These are phyloP conservation scores for Tuber umbilicatum DNA, from an alignment of 495 filamentous ascomycete genomes.

Conservation along the genomic window DNA sequence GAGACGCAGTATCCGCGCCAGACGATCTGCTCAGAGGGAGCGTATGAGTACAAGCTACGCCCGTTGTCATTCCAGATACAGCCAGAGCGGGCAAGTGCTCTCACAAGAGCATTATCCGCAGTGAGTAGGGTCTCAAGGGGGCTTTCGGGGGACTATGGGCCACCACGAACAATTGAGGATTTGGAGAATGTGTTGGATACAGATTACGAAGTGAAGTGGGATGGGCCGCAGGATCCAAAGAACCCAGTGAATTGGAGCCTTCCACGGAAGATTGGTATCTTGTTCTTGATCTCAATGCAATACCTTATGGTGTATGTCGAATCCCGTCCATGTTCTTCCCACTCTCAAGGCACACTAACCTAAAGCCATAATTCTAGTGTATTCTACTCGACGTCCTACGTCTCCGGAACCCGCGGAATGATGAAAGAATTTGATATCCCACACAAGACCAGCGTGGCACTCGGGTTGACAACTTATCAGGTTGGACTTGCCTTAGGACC, in stretches of 20 bases:
- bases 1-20: background rate
- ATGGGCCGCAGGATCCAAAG: conserved; percentile 54
- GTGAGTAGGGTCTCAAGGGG: background rate
- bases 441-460: conserved; percentile 54
- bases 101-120: background rate
- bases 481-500: conserved; percentile 66
- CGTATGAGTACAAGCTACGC: background rate
- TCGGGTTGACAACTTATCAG: conserved; percentile 75
- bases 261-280: conserved; percentile 57
- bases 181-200: conserved; percentile 28
- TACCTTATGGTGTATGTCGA: conserved; percentile 58
- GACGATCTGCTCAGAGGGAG: background rate
- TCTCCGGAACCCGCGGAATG: conserved; percentile 60
- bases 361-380: conserved; percentile 47
- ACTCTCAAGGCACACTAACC: background rate
- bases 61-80: background rate
- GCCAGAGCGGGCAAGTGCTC: background rate
- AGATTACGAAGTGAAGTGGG: conserved; percentile 69
- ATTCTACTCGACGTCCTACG: conserved; percentile 80
- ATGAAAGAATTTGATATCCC: conserved; percentile 57
- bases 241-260: conserved; percentile 74
- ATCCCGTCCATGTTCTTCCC: background rate
- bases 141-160: background rate
- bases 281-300: conserved; percentile 62
- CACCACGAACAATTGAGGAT: conserved; percentile 21